phyloP scores from a whole-genome alignment of 371 early-diverging fungal genomes.

The Mucor ambiguus region DNA sequence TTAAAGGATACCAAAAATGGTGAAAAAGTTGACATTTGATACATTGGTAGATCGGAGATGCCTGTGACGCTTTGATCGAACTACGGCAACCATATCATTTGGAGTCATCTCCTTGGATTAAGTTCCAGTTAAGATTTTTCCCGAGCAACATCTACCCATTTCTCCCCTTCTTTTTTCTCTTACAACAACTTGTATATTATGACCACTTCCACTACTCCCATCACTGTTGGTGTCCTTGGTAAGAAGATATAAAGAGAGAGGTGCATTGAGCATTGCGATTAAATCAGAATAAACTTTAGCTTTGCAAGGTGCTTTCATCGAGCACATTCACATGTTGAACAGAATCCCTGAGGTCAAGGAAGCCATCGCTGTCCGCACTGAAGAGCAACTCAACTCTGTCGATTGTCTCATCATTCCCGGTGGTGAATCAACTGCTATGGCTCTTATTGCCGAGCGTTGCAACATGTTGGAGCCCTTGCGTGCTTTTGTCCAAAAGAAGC shows the following conservation, averaged over 20 bases:
- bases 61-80: slow-evolving; percentile 4
- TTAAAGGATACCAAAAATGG: not conserved
- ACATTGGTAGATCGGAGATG: slow-evolving; percentile 1
- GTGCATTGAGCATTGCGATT: not conserved
- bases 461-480: slow-evolving; percentile 78
- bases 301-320: slow-evolving; percentile 92
- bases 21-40: slow-evolving; percentile 5
- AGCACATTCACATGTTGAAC: slow-evolving; percentile 84
- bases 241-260: not conserved
- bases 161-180: not conserved
- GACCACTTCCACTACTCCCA: slow-evolving; percentile 11
- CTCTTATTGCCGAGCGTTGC: slow-evolving; percentile 85
- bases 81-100: slow-evolving; percentile 4
- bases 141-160: not conserved
- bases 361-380: slow-evolving; percentile 72
- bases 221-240: slow-evolving; percentile 36
- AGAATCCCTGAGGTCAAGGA: slow-evolving; percentile 59
- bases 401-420: slow-evolving; percentile 95
- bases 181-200: not conserved
- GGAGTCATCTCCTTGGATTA: slow-evolving; percentile 7
- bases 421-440: slow-evolving; percentile 94
- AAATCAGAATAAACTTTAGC: slow-evolving; percentile 50
- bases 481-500: slow-evolving; percentile 74
- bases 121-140: slow-evolving; percentile 9
- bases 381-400: slow-evolving; percentile 62